Conservation (phyloP, 139 green algal genomes). For the Pseudopediastrum boryanum region DNA sequence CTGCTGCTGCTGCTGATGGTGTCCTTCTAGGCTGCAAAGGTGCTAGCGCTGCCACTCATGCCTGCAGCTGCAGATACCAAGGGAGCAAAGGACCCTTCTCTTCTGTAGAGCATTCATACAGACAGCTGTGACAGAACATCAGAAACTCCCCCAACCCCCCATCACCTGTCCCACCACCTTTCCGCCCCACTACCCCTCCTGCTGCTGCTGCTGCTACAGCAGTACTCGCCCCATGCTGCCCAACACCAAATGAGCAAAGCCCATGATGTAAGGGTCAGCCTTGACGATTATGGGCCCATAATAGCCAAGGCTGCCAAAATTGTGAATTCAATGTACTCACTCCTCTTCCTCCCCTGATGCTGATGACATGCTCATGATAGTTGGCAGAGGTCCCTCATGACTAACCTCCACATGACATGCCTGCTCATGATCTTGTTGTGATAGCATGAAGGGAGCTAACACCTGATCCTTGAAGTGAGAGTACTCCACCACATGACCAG, state of each 20-base stretch:
- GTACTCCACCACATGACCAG: constrained; percentile 43
- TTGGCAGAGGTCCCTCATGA: constrained; percentile 49
- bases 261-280: constrained; percentile 69
- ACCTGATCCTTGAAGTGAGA: constrained; percentile 53
- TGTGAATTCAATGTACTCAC: no score
- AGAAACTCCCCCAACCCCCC: constrained; percentile 31
- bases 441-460: constrained; percentile 61
- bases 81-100: constrained; percentile 66
- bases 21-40: background rate
- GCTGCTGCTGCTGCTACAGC: constrained; percentile 13
- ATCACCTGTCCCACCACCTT: no score
- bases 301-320: no score
- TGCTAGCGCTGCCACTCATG: constrained; percentile 31
- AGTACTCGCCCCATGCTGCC: background rate
- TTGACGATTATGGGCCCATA: no score
- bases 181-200: background rate
- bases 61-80: constrained; percentile 63
- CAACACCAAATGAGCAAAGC: constrained; percentile 59
- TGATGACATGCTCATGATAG: no score
- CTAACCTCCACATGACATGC: constrained; percentile 47
- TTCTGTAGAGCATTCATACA: constrained; percentile 75
- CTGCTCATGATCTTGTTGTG: constrained; percentile 29
- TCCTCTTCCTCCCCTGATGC: no score
- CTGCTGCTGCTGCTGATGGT: constrained; percentile 15
- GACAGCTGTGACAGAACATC: constrained; percentile 49